A percentile compares a stretch with the other conserved stretches of the same genome.
Evolutionary conservation across 2,329 filamentous ascomycete genomes (phyloP).

Genomic region (Alternaria solani): DNA sequence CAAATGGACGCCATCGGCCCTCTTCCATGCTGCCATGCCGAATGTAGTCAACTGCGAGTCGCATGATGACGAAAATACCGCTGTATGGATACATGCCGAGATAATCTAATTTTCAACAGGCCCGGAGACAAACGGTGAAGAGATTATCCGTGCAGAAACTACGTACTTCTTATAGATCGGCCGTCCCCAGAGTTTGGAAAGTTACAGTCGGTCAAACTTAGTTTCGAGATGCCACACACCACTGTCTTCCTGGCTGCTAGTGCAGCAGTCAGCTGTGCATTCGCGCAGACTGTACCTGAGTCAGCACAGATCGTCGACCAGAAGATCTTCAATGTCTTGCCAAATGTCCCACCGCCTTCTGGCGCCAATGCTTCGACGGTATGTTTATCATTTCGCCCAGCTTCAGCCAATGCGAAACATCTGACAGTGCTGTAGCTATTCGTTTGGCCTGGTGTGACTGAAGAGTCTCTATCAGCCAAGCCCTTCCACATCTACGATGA

Average conservation of each 20-base stretch:
- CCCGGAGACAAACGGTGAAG: constrained; percentile 1
- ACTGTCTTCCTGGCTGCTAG: constrained; percentile 8
- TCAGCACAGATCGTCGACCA: constrained; percentile 34
- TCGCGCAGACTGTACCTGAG: constrained; percentile 29
- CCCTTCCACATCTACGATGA: constrained; percentile 39
- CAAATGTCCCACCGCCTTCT: constrained; percentile 27
- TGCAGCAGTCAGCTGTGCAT: constrained; percentile 14
- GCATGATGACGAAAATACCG: constrained; percentile 5
- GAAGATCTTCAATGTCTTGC: constrained; percentile 32
- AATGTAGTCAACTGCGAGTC: not conserved
- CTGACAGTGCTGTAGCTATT: constrained; percentile 26
- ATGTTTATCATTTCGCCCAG: constrained; percentile 4
- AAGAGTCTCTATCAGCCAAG: constrained; percentile 29
- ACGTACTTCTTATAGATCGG: not conserved
- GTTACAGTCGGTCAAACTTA: not conserved
- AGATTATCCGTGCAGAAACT: not conserved
- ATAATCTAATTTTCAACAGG: not conserved
- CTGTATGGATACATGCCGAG: constrained; percentile 5
- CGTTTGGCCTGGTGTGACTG: constrained; percentile 31
- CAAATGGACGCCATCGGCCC: not conserved
- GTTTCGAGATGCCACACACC: constrained; percentile 11
- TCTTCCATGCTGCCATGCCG: not conserved
- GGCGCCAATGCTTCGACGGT: constrained; percentile 31
- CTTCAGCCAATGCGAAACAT: not conserved
- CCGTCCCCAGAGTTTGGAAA: not conserved